A percentile compares a stretch with the other conserved stretches of the same genome.
These are phyloP conservation scores for Pyrenophora seminiperda DNA, from an alignment of 2,329 filamentous ascomycete species.

Conservation along the genomic window DNA sequence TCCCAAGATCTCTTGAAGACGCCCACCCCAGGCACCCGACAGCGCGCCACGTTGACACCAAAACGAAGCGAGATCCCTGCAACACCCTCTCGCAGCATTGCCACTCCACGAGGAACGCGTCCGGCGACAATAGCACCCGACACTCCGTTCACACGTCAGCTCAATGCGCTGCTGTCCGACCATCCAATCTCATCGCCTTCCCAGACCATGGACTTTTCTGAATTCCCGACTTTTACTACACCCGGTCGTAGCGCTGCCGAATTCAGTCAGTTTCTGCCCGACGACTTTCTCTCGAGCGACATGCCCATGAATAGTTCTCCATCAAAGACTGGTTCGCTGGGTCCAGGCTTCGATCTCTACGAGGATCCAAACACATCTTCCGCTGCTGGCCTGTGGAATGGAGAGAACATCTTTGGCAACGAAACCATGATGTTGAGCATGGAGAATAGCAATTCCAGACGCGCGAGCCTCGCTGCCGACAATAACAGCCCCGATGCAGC, in stretches of 20 bases:
- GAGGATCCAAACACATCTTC: conserved; percentile 46
- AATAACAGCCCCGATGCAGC: conserved; percentile 18
- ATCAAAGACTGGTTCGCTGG: conserved; percentile 27
- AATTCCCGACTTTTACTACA: conserved; percentile 45
- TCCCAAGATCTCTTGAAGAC: conserved; percentile 54
- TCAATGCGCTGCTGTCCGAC: conserved; percentile 64
- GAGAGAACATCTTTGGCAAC: conserved; percentile 41
- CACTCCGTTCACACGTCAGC: conserved; percentile 66
- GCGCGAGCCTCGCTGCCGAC: conserved; percentile 7
- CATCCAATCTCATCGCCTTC: conserved; percentile 38
- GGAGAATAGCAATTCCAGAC: conserved; percentile 16
- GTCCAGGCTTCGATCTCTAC: conserved; percentile 43
- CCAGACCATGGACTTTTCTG: conserved; percentile 38
- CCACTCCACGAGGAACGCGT: conserved; percentile 46
- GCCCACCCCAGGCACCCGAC: conserved; percentile 49
- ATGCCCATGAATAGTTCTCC: conserved; percentile 46
- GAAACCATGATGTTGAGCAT: conserved; percentile 33
- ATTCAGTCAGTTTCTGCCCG: conserved; percentile 37
- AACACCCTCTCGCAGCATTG: conserved; percentile 43
- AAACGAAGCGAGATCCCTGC: conserved; percentile 26
- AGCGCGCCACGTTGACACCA: conserved; percentile 45
- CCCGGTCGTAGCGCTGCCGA: conserved; percentile 30
- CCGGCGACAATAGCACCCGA: conserved; percentile 41
- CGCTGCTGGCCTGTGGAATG: conserved; percentile 43
- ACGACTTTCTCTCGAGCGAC: conserved; percentile 46